Evolutionary conservation across 148 eudicot species (phyloP).

Genomic region (Camellia sinensis): DNA sequence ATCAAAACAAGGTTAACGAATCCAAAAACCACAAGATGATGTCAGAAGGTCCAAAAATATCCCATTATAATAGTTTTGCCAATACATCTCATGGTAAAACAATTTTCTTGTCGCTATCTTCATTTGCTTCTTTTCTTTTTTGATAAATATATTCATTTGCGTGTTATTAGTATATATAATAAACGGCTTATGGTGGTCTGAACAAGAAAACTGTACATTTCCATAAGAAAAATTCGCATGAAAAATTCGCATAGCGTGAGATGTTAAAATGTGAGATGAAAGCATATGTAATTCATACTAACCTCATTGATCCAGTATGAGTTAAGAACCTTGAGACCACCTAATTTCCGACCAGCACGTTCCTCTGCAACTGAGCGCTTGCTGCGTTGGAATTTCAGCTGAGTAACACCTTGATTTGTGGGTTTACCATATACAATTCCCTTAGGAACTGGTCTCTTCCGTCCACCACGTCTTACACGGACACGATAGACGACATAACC

Average conservation of each 20-base stretch:
- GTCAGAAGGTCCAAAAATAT: background rate
- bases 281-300: background rate
- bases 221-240: background rate
- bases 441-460: slow-evolving; percentile 45
- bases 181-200: background rate
- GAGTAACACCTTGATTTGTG: slow-evolving; percentile 44
- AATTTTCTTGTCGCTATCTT: background rate
- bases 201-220: background rate
- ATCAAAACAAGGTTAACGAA: background rate
- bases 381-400: slow-evolving; percentile 44
- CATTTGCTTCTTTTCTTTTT: background rate
- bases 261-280: background rate
- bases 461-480: slow-evolving; percentile 42
- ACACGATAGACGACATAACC: slow-evolving; percentile 38
- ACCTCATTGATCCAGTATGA: slow-evolving; percentile 52
- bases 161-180: background rate
- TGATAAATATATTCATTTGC: background rate
- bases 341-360: slow-evolving; percentile 41
- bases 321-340: slow-evolving; percentile 42
- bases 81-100: background rate
- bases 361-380: slow-evolving; percentile 49
- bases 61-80: background rate
- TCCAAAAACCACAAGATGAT: background rate
- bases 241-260: background rate
- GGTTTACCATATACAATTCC: slow-evolving; percentile 46